Conservation (phyloP, 2,329 filamentous ascomycete genomes). For the Cadophora luteo-olivacea region DNA sequence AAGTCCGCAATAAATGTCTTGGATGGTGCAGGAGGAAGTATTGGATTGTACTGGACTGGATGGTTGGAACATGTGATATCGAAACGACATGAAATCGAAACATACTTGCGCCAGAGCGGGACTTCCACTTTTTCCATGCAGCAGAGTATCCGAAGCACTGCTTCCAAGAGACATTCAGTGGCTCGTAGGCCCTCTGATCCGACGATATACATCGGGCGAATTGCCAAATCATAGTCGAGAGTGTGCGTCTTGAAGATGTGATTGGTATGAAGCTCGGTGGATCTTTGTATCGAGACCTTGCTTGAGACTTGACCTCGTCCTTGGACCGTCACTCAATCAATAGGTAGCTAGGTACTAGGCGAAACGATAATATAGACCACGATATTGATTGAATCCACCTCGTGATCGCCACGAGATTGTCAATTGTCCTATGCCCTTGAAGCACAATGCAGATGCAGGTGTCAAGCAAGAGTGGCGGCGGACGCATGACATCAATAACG, state of each 20-base stretch:
- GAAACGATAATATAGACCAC: neutral
- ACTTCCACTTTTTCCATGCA: neutral
- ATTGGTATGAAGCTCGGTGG: conserved; percentile 8
- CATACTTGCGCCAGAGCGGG: neutral
- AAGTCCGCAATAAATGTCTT: neutral
- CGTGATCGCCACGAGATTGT: conserved; percentile 6
- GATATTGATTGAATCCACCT: conserved; percentile 11
- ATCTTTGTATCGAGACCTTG: conserved; percentile 8
- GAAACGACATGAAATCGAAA: neutral
- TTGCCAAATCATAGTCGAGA: conserved; percentile 2
- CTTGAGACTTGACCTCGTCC: neutral
- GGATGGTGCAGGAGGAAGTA: neutral
- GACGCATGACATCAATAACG: conserved; percentile 4
- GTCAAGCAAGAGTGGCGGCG: neutral
- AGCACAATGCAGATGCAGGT: neutral
- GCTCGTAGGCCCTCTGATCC: neutral
- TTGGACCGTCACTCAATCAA: neutral
- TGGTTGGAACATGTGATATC: neutral
- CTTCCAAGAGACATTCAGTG: neutral
- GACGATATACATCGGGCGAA: neutral
- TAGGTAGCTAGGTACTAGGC: neutral
- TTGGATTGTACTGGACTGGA: neutral
- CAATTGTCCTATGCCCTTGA: neutral
- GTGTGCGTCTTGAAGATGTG: neutral
- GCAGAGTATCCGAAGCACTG: neutral